Evolutionary conservation across 768 basidiomycete genomes (phyloP).

Genomic region (Lactifluus pinguis): DNA sequence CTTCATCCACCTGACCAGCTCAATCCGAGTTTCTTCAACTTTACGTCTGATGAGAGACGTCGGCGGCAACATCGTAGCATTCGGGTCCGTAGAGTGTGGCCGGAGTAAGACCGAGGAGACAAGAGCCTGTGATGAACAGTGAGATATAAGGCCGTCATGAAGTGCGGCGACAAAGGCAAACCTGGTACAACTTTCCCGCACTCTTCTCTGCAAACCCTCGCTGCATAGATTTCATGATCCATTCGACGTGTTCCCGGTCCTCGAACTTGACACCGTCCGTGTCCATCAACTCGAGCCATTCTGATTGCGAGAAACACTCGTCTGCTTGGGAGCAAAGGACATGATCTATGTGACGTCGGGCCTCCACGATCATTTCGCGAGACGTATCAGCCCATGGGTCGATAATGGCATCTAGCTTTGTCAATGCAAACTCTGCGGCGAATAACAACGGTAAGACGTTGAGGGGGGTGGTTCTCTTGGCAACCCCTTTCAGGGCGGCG

Average conservation of each 20-base stretch:
- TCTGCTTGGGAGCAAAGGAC: conserved; percentile 51
- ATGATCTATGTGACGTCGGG: conserved; percentile 54
- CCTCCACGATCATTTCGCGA: conserved; percentile 55
- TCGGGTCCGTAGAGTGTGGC: conserved; percentile 49
- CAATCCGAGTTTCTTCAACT: conserved; percentile 63
- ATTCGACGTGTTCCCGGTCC: conserved; percentile 69
- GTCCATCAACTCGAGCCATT: conserved; percentile 71
- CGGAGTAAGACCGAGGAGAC: conserved; percentile 67
- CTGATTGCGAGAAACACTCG: conserved; percentile 53
- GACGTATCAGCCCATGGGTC: conserved; percentile 66
- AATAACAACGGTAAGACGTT: conserved; percentile 66
- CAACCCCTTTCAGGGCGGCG: conserved; percentile 61
- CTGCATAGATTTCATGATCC: conserved; percentile 58
- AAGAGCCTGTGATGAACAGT: conserved; percentile 39
- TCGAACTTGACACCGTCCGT: conserved; percentile 66
- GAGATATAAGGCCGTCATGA: neutral
- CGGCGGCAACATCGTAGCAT: conserved; percentile 52
- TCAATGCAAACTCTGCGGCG: conserved; percentile 52
- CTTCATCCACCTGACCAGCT: conserved; percentile 64
- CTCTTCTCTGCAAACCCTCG: conserved; percentile 55
- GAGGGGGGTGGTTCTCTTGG: conserved; percentile 52
- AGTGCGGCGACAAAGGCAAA: conserved; percentile 22
- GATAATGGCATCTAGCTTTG: conserved; percentile 44
- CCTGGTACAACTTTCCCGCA: conserved; percentile 73
- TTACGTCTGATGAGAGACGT: conserved; percentile 64